These are phyloP conservation scores for Nicotiana knightiana DNA, from an alignment of 257 asterid species.

Conservation along the genomic window DNA sequence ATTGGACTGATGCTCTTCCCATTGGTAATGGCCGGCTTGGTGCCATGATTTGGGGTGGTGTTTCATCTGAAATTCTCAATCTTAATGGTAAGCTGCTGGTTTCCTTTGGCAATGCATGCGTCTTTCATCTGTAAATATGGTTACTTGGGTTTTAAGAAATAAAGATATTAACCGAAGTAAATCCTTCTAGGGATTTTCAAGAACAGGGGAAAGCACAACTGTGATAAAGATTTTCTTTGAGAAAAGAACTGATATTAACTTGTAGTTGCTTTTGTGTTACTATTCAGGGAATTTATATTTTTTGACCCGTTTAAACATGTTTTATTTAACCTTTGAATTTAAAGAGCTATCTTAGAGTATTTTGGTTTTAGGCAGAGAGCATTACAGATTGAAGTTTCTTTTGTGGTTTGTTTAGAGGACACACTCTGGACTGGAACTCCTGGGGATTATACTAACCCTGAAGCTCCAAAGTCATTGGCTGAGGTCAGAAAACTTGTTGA, in stretches of 20 bases:
- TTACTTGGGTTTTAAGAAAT: neutral
- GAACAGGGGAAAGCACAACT: neutral
- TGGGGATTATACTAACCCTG: conserved; percentile 44
- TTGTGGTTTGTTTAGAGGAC: conserved; percentile 49
- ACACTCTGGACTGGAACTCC: conserved; percentile 85
- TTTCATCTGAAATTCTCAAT: conserved; percentile 52
- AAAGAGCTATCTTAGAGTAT: neutral
- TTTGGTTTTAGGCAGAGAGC: neutral
- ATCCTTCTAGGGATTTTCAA: no score
- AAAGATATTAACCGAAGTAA: no score
- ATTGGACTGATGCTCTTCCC: conserved; percentile 91
- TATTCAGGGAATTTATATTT: no score
- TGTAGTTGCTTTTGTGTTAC: neutral
- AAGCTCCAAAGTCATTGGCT: conserved; percentile 37
- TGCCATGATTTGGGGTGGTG: conserved; percentile 83
- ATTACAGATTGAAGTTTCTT: neutral
- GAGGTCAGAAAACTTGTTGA: conserved; percentile 62
- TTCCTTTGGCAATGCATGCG: neutral
- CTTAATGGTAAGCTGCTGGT: conserved; percentile 49
- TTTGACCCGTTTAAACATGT: no score
- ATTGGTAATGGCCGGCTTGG: conserved; percentile 84
- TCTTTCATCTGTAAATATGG: neutral
- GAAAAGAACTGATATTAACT: neutral
- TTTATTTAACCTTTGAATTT: no score
- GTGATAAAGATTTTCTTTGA: neutral